phyloP scores from a whole-genome alignment of 495 filamentous ascomycete species.

The Lasiosphaeria miniovina region DNA sequence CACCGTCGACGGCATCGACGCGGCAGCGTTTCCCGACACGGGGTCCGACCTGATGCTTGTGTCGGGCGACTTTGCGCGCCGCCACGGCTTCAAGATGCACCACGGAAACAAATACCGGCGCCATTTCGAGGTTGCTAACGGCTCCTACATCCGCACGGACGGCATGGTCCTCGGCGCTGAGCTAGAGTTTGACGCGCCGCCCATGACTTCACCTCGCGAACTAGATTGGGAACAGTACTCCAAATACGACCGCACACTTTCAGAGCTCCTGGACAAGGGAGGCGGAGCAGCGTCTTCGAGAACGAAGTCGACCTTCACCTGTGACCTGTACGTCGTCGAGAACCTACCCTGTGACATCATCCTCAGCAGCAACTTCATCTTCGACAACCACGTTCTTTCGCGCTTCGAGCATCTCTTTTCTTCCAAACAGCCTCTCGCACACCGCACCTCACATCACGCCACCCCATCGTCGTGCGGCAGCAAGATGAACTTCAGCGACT shows the following conservation, averaged over 20 bases:
- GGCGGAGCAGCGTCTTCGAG: background rate
- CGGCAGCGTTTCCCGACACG: constrained; percentile 1
- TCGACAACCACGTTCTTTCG: background rate
- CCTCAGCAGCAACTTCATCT: constrained; percentile 3
- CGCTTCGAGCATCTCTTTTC: background rate
- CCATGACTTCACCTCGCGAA: background rate
- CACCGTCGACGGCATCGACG: background rate
- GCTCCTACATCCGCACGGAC: background rate
- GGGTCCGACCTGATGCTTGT: constrained; percentile 8
- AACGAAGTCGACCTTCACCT: background rate
- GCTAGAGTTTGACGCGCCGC: background rate
- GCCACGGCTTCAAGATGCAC: constrained; percentile 1
- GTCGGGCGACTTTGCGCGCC: background rate
- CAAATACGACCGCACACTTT: background rate
- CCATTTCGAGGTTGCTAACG: constrained; percentile 1
- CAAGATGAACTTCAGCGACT: background rate
- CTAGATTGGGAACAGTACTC: background rate
- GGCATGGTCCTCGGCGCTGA: background rate
- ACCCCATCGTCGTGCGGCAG: no score
- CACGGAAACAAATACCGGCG: constrained; percentile 1
- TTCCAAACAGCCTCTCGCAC: background rate
- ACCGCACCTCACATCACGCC: background rate
- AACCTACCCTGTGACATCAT: constrained; percentile 5
- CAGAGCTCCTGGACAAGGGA: background rate
- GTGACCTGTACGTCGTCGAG: constrained; percentile 6